These are phyloP conservation scores for Apiospora saccharicola DNA, from an alignment of 2,329 filamentous ascomycete species.

Conservation along the genomic window DNA sequence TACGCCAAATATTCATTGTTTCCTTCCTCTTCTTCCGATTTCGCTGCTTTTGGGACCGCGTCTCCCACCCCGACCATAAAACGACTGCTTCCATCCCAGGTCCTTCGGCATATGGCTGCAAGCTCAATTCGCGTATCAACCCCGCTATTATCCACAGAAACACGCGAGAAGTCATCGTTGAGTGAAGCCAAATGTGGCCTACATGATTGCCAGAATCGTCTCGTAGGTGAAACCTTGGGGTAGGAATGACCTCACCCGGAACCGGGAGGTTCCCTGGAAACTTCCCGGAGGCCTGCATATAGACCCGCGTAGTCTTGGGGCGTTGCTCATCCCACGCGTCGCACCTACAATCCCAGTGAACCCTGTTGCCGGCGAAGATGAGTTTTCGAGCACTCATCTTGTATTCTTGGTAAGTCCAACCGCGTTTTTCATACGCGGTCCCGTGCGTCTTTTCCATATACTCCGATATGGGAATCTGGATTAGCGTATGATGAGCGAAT, in stretches of 20 bases:
- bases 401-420: slow-evolving; percentile 21
- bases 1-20: too few species aligned
- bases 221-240: neutral
- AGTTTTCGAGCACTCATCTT: neutral
- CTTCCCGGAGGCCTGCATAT: neutral
- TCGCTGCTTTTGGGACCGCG: too few species aligned
- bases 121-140: neutral
- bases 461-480: neutral
- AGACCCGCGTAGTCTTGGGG: neutral
- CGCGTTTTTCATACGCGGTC: neutral
- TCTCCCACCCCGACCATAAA: too few species aligned
- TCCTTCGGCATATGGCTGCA: neutral
- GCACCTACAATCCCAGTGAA: neutral
- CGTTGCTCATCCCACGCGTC: neutral
- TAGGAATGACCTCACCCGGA: too few species aligned
- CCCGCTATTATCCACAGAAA: neutral
- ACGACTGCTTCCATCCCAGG: neutral
- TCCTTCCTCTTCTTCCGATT: too few species aligned
- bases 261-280: neutral
- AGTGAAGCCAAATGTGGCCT: neutral
- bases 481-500: neutral
- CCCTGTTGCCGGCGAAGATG: neutral
- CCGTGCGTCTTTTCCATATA: too few species aligned
- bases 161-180: neutral
- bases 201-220: neutral